Conservation (phyloP, 306 rosid genomes). For the Cucurbita pepo region DNA sequence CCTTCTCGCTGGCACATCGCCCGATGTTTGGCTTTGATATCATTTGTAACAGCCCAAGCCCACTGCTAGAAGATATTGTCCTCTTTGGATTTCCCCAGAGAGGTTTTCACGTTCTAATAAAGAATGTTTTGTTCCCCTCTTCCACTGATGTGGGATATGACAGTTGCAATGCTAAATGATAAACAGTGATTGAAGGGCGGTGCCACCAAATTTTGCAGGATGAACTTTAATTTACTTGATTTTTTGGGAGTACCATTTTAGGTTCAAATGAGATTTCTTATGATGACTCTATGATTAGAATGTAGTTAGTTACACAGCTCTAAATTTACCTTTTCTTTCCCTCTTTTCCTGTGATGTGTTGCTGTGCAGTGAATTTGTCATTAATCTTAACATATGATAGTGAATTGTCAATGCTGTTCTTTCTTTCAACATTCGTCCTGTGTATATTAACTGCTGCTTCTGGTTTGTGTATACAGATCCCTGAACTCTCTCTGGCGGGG, state of each 20-base stretch:
- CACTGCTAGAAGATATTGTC: too few relatives aligned
- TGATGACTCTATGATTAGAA: background rate
- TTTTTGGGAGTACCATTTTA: background rate
- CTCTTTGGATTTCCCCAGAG: too few relatives aligned
- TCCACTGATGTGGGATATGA: too few relatives aligned
- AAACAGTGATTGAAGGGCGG: background rate
- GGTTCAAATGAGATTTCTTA: background rate
- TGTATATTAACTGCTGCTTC: constrained; percentile 4
- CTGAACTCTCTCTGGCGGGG: constrained; percentile 43
- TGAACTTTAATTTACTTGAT: background rate
- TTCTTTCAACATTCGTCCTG: background rate
- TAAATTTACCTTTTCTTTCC: background rate
- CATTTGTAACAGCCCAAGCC: too few relatives aligned
- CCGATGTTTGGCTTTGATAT: too few relatives aligned
- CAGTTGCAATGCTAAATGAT: background rate
- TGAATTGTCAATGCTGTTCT: background rate
- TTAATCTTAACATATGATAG: background rate
- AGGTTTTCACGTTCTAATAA: too few relatives aligned
- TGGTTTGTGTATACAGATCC: constrained; percentile 36
- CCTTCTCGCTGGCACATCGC: too few relatives aligned
- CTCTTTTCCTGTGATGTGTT: background rate
- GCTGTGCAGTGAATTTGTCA: background rate
- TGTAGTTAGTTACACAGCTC: background rate
- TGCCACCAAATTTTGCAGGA: background rate
- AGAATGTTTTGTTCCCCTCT: too few relatives aligned